Evolutionary conservation across 495 filamentous ascomycete species (phyloP).

Genomic region (Lepraria neglecta): DNA sequence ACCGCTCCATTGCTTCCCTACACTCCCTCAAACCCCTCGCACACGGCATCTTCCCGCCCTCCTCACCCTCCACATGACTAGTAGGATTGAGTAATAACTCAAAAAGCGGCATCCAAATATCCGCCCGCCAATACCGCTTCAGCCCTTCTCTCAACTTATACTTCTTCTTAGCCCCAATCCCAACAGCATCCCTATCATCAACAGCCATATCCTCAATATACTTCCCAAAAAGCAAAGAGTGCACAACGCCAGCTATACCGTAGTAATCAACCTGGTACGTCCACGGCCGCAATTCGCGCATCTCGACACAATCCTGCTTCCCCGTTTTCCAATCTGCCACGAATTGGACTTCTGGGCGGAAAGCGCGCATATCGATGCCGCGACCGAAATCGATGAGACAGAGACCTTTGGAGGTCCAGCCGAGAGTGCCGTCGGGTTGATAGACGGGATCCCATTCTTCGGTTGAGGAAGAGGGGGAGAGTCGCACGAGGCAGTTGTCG

Average conservation of each 20-base stretch:
- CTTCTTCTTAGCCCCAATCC: conserved; percentile 49
- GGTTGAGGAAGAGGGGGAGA: conserved; percentile 37
- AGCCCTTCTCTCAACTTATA: conserved; percentile 68
- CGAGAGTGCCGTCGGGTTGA: conserved; percentile 59
- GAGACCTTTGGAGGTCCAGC: conserved; percentile 77
- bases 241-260: conserved; percentile 78
- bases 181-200: conserved; percentile 27
- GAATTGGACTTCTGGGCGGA: conserved; percentile 72
- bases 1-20: conserved; percentile 74
- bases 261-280: conserved; percentile 95
- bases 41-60: conserved; percentile 55
- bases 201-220: conserved; percentile 77
- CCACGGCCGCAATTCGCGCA: conserved; percentile 87
- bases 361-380: conserved; percentile 85
- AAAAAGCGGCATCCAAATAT: conserved; percentile 80
- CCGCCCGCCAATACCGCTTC: conserved; percentile 92
- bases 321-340: conserved; percentile 89
- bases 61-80: conserved; percentile 53
- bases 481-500: conserved; percentile 87
- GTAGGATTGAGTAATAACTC: conserved; percentile 81
- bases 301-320: conserved; percentile 83
- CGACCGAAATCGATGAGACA: conserved; percentile 91
- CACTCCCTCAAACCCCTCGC: conserved; percentile 47
- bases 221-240: conserved; percentile 82
- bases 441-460: conserved; percentile 51